Percentiles rank a stretch among this genome's conserved stretches.
These are phyloP conservation scores for Lepraria neglecta DNA, from an alignment of 495 filamentous ascomycete species.

Conservation along the genomic window DNA sequence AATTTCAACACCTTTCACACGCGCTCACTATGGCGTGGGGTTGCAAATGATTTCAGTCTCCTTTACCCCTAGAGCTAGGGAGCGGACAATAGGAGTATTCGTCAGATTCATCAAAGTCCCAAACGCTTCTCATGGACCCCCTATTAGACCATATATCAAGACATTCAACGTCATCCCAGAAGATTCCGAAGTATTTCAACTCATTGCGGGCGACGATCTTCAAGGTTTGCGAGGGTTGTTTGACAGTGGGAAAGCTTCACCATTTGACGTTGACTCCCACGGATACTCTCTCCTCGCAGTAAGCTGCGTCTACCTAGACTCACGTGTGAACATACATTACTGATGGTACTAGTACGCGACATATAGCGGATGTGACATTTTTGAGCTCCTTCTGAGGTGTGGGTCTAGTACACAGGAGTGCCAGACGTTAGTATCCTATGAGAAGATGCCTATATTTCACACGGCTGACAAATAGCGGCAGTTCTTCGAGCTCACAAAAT, in stretches of 20 bases:
- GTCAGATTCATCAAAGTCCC: background rate
- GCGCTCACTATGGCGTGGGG: too few species aligned
- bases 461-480: too few species aligned
- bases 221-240: background rate
- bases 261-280: background rate
- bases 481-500: too few species aligned
- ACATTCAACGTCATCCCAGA: slow-evolving; percentile 8
- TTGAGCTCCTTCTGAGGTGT: too few species aligned
- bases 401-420: too few species aligned
- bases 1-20: too few species aligned
- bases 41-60: too few species aligned
- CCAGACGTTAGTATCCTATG: too few species aligned
- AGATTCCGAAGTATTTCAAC: background rate
- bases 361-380: too few species aligned
- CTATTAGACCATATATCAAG: background rate
- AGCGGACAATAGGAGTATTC: background rate
- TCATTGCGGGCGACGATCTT: background rate
- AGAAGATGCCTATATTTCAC: too few species aligned
- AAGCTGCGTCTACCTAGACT: background rate
- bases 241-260: background rate
- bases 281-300: background rate
- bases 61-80: too few species aligned
- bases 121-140: background rate
- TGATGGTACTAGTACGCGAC: background rate
- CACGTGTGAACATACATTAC: background rate